Percentiles rank a stretch among this genome's conserved stretches.
These are phyloP conservation scores for Teunomyces panamensis DNA, from an alignment of 805 yeast genomes.

Conservation along the genomic window DNA sequence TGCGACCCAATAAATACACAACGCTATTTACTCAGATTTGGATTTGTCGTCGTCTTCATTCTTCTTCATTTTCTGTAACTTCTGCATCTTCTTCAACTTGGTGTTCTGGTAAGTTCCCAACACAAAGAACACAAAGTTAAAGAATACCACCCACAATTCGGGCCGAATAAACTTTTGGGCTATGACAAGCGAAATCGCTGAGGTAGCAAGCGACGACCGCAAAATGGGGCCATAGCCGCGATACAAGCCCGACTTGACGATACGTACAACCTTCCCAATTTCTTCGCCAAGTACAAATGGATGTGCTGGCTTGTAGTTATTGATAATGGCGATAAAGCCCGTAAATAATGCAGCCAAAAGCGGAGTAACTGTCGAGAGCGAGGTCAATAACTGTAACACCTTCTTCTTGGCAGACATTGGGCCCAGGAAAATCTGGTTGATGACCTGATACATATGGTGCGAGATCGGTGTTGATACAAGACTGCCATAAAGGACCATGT, in stretches of 20 bases:
- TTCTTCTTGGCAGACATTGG: slow-evolving; percentile 40
- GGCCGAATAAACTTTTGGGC: slow-evolving; percentile 60
- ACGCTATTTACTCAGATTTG: background rate
- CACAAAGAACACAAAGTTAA: slow-evolving; percentile 54
- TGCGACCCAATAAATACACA: too few species aligned
- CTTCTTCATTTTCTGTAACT: slow-evolving; percentile 10
- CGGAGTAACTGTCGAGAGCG: slow-evolving; percentile 58
- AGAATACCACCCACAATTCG: slow-evolving; percentile 64
- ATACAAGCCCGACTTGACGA: slow-evolving; percentile 33
- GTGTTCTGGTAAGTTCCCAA: slow-evolving; percentile 64
- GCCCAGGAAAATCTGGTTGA: slow-evolving; percentile 37
- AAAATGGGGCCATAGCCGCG: slow-evolving; percentile 46
- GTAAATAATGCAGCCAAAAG: slow-evolving; percentile 47
- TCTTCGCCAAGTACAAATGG: slow-evolving; percentile 11
- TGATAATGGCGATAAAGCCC: slow-evolving; percentile 51
- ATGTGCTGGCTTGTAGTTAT: slow-evolving; percentile 26
- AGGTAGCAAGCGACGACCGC: slow-evolving; percentile 53
- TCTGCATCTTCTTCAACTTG: slow-evolving; percentile 41
- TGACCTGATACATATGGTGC: slow-evolving; percentile 49
- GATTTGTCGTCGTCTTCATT: slow-evolving; percentile 7
- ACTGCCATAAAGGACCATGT: slow-evolving; percentile 57
- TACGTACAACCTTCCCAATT: slow-evolving; percentile 8
- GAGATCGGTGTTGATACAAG: slow-evolving; percentile 55
- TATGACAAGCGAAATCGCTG: slow-evolving; percentile 47
- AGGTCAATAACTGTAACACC: slow-evolving; percentile 48